Evolutionary conservation across 2,329 filamentous ascomycete genomes (phyloP).

Genomic region (Conoideocrella luteorostrata): DNA sequence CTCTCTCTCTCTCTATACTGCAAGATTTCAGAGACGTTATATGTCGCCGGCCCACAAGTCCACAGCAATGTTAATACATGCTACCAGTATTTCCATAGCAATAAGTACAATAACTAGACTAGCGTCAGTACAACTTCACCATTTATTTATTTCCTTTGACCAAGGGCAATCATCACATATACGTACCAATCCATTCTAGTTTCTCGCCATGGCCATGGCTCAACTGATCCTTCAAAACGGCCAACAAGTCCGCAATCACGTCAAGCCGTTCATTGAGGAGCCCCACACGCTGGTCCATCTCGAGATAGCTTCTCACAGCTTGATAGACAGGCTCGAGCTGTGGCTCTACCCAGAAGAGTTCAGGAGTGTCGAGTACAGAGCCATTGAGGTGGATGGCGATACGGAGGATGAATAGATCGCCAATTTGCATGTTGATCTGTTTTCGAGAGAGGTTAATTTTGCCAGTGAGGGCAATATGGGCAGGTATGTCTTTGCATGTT

Average conservation of each 20-base stretch:
- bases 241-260: constrained; percentile 87
- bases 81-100: constrained; percentile 89
- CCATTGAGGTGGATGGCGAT: constrained; percentile 98
- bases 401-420: constrained; percentile 92
- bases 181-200: constrained; percentile 80
- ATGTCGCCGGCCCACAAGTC: constrained; percentile 63
- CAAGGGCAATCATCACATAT: not conserved
- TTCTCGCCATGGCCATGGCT: constrained; percentile 90
- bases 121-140: constrained; percentile 15
- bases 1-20: too few species aligned
- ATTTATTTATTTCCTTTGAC: not conserved
- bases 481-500: constrained; percentile 85
- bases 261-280: constrained; percentile 78
- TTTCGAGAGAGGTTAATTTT: constrained; percentile 82
- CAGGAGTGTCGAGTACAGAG: constrained; percentile 90
- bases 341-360: constrained; percentile 97
- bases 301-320: constrained; percentile 88
- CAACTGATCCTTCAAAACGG: constrained; percentile 90
- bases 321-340: constrained; percentile 95
- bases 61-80: constrained; percentile 89
- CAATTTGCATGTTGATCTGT: constrained; percentile 99
- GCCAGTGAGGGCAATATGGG: constrained; percentile 86
- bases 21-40: constrained; percentile 4
- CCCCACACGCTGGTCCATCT: constrained; percentile 94
- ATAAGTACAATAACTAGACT: constrained; percentile 82